phyloP scores from a whole-genome alignment of 768 basidiomycete species.

The Suillus subaureus region DNA sequence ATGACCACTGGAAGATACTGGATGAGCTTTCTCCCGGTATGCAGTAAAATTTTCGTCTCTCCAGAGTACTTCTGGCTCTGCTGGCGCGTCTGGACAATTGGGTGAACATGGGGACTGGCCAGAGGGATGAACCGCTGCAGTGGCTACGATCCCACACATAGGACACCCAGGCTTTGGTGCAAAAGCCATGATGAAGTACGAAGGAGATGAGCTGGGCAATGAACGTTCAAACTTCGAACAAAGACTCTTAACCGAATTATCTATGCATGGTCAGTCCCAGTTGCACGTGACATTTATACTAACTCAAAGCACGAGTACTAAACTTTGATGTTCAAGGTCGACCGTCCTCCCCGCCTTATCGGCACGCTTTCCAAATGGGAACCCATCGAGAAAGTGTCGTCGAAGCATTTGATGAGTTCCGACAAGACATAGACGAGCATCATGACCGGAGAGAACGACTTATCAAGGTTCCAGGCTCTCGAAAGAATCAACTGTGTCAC shows the following conservation, averaged over 20 bases:
- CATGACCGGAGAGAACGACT: constrained; percentile 89
- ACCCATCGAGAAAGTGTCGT: neutral
- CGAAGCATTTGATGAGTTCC: constrained; percentile 58
- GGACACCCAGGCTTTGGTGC: constrained; percentile 71
- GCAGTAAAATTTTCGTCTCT: constrained; percentile 77
- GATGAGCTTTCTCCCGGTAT: constrained; percentile 69
- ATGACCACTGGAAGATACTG: constrained; percentile 75
- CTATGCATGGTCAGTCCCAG: constrained; percentile 4
- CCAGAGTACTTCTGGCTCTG: constrained; percentile 67
- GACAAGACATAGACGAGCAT: constrained; percentile 75
- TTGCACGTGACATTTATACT: neutral
- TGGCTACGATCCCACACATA: constrained; percentile 72
- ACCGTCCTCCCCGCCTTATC: neutral
- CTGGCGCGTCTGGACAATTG: constrained; percentile 47
- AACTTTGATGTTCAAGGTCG: neutral
- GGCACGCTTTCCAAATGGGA: constrained; percentile 5
- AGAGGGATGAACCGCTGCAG: constrained; percentile 46
- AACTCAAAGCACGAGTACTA: neutral
- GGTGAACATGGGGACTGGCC: constrained; percentile 48
- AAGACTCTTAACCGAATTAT: constrained; percentile 1
- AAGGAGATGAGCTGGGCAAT: neutral
- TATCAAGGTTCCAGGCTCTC: constrained; percentile 65
- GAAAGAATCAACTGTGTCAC: neutral
- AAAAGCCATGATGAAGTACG: constrained; percentile 46
- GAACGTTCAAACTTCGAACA: constrained; percentile 9